phyloP scores from a whole-genome alignment of 108 stramenopile genomes.

The Mayamaea pseudoterrestris region DNA sequence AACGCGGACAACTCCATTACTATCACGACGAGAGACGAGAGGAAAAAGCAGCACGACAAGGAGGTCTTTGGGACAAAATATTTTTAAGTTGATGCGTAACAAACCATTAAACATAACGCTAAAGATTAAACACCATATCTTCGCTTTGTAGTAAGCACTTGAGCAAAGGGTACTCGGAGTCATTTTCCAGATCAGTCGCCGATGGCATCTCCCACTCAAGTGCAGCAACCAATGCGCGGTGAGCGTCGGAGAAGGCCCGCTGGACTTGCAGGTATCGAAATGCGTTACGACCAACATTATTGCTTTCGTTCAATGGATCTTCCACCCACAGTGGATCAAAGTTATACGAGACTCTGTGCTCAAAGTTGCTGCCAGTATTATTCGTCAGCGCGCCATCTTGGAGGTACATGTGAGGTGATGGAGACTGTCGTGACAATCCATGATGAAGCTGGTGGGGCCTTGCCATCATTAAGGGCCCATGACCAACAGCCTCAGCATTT shows the following conservation, averaged over 20 bases:
- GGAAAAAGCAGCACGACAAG: constrained; percentile 73
- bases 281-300: constrained; percentile 90
- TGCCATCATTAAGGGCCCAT: no score
- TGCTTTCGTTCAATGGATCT: constrained; percentile 77
- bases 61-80: constrained; percentile 83
- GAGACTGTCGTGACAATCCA: background rate
- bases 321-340: constrained; percentile 92
- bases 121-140: constrained; percentile 59
- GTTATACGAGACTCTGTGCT: constrained; percentile 18
- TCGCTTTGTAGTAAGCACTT: constrained; percentile 74
- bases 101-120: no score
- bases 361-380: background rate
- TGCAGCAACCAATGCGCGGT: constrained; percentile 65
- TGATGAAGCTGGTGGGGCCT: no score
- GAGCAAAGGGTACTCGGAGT: constrained; percentile 55
- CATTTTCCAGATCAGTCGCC: constrained; percentile 30
- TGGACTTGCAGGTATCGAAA: constrained; percentile 86
- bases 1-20: constrained; percentile 43
- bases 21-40: constrained; percentile 51
- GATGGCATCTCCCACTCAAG: constrained; percentile 76
- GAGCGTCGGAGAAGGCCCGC: constrained; percentile 79
- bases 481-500: constrained; percentile 19
- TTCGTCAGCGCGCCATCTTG: no score
- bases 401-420: no score
- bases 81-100: no score